These are phyloP conservation scores for Iris pallida DNA, from an alignment of 116 monocot species.

Conservation along the genomic window DNA sequence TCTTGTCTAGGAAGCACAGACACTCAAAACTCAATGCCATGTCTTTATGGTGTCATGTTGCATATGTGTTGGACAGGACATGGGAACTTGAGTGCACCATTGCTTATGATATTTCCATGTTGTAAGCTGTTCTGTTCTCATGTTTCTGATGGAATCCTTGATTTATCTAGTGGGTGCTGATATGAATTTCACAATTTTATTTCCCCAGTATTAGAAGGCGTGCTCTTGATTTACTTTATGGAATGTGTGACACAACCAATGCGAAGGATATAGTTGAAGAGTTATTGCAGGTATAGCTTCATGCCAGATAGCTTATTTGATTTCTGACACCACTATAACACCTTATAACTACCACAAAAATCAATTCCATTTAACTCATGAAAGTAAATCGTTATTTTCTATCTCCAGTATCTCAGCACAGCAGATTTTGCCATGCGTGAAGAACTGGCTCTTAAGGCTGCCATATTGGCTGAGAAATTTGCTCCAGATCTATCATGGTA, in stretches of 20 bases:
- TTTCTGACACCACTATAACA: neutral
- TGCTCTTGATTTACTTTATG: constrained; percentile 99
- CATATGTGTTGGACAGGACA: no score
- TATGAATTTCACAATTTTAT: neutral
- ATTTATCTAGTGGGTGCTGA: neutral
- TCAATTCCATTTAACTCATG: neutral
- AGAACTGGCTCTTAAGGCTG: constrained; percentile 96
- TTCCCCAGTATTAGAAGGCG: constrained; percentile 89
- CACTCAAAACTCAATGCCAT: no score
- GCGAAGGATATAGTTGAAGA: constrained; percentile 99
- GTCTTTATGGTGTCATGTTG: no score
- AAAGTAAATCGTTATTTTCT: neutral
- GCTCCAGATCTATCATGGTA: constrained; percentile 99
- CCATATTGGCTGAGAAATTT: constrained; percentile 98
- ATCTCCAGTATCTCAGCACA: constrained; percentile 78
- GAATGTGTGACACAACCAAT: constrained; percentile 98
- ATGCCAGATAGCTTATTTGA: constrained; percentile 5
- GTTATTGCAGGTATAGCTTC: constrained; percentile 66
- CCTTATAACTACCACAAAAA: neutral
- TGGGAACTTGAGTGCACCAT: no score
- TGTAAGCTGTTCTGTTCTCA: neutral
- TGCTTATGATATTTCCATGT: neutral
- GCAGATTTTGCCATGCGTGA: constrained; percentile 99
- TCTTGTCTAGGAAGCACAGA: no score
- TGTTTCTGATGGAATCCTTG: neutral